These are phyloP conservation scores for Blechomonas ayalai DNA, from an alignment of 208 protist genomes.

Conservation along the genomic window DNA sequence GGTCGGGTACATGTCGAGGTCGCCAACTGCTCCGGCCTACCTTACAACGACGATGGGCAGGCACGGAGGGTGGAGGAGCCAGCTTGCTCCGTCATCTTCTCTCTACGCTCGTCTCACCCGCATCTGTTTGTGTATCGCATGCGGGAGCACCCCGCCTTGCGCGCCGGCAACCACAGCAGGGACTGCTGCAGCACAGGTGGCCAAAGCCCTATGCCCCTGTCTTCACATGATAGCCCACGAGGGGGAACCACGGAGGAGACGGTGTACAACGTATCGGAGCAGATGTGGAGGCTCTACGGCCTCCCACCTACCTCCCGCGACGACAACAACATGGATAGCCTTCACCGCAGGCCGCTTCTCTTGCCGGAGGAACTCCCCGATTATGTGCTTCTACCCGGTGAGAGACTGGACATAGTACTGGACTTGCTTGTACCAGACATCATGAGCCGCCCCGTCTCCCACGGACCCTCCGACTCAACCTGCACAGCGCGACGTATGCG, in stretches of 20 bases:
- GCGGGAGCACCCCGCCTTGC: neutral
- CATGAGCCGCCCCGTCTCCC: too few species aligned
- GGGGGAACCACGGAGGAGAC: neutral
- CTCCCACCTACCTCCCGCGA: constrained; percentile 5
- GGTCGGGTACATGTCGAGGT: constrained; percentile 25
- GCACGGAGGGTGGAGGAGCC: constrained; percentile 26
- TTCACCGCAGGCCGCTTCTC: constrained; percentile 8
- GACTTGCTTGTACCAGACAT: constrained; percentile 17
- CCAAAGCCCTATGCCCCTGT: neutral
- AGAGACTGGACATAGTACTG: constrained; percentile 17
- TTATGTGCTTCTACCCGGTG: constrained; percentile 39
- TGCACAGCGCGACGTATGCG: too few species aligned
- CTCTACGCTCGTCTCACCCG: constrained; percentile 57
- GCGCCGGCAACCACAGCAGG: neutral
- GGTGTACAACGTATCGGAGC: constrained; percentile 8
- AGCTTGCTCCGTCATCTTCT: constrained; percentile 35
- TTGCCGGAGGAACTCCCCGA: constrained; percentile 30
- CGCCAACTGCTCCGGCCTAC: constrained; percentile 15
- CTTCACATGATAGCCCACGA: neutral
- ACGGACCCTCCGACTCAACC: too few species aligned
- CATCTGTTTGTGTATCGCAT: constrained; percentile 35
- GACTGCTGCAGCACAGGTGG: neutral
- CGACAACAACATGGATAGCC: neutral
- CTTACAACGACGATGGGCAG: neutral
- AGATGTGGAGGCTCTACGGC: constrained; percentile 12